phyloP scores from a whole-genome alignment of 768 basidiomycete species.

The Baorangia bicolor region DNA sequence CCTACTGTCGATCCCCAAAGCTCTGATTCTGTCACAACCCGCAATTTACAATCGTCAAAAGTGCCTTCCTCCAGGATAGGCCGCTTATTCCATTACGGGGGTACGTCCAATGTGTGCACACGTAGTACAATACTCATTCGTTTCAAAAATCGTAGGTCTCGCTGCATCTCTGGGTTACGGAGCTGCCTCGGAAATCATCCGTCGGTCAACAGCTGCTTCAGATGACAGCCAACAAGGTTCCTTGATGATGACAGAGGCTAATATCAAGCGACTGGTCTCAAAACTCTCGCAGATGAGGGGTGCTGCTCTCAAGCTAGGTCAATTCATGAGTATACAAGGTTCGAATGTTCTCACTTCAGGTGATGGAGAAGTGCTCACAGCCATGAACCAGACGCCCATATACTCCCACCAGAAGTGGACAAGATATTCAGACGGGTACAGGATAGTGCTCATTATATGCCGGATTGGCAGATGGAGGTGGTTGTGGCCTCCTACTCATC shows the following conservation, averaged over 20 bases:
- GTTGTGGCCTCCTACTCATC: constrained; percentile 4
- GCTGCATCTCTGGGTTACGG: constrained; percentile 89
- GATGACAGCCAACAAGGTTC: constrained; percentile 40
- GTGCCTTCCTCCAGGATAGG: constrained; percentile 91
- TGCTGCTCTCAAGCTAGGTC: constrained; percentile 93
- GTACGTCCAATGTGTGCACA: constrained; percentile 38
- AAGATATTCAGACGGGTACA: constrained; percentile 88
- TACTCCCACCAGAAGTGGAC: constrained; percentile 85
- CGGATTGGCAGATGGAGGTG: constrained; percentile 97
- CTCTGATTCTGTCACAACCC: constrained; percentile 14
- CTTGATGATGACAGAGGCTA: constrained; percentile 87
- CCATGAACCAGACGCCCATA: constrained; percentile 67
- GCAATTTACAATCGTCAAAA: constrained; percentile 72
- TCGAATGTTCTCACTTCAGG: neutral
- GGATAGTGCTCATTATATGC: constrained; percentile 98
- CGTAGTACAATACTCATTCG: neutral
- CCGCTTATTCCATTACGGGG: constrained; percentile 91
- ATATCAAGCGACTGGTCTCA: constrained; percentile 83
- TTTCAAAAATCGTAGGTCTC: constrained; percentile 58
- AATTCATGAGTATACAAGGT: constrained; percentile 98
- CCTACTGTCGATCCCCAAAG: neutral
- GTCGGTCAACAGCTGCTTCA: constrained; percentile 54
- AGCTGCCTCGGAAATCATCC: constrained; percentile 82
- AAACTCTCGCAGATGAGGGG: constrained; percentile 96
- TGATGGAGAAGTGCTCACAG: neutral